Conservation (phyloP, 2,329 filamentous ascomycete species). For the Aspergillus tubingensis region DNA sequence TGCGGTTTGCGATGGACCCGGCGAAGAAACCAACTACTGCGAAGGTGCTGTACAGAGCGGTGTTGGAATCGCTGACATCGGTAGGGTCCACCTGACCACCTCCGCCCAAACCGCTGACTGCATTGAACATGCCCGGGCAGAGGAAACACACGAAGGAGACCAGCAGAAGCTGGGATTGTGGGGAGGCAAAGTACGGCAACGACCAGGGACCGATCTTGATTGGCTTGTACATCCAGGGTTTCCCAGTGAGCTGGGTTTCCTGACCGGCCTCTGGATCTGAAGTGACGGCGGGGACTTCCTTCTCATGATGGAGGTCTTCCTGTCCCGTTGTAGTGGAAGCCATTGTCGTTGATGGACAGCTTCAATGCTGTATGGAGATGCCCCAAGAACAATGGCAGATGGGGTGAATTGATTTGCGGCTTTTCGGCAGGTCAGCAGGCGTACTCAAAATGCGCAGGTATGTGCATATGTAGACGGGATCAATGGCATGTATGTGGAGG, state of each 20-base stretch:
- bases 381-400: neutral
- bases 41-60: conserved; percentile 72
- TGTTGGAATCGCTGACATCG: conserved; percentile 67
- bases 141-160: conserved; percentile 71
- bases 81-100: conserved; percentile 60
- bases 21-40: conserved; percentile 65
- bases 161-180: conserved; percentile 69
- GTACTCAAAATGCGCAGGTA: neutral
- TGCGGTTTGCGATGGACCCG: conserved; percentile 51
- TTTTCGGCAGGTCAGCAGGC: neutral
- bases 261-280: conserved; percentile 28
- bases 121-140: conserved; percentile 74
- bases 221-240: conserved; percentile 68
- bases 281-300: conserved; percentile 17
- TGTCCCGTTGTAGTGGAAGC: conserved; percentile 13
- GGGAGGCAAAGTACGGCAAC: conserved; percentile 71
- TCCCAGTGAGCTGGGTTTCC: conserved; percentile 31
- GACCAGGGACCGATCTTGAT: conserved; percentile 57
- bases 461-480: neutral
- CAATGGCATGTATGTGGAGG: neutral
- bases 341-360: conserved; percentile 8
- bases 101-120: conserved; percentile 65
- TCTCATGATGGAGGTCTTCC: conserved; percentile 16
- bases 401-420: neutral
- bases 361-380: neutral